Percentiles rank a stretch among this genome's conserved stretches.
phyloP scores from a whole-genome alignment of 371 early-diverging fungal species.

The Parasitella parasitica region DNA sequence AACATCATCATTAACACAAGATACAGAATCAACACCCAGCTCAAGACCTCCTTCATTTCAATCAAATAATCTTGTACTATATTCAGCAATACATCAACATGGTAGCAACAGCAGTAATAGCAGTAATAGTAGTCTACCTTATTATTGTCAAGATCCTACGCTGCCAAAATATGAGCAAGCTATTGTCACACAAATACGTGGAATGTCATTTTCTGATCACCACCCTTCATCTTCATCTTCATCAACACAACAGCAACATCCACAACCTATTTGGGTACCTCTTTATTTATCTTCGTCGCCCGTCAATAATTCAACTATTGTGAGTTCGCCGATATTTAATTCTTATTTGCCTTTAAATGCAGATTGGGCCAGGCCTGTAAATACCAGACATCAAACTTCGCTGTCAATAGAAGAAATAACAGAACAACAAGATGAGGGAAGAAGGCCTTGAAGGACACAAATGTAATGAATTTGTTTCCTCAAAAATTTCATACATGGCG shows the following conservation, averaged over 20 bases:
- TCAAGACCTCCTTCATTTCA: constrained; percentile 34
- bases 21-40: neutral
- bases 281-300: neutral
- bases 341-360: neutral
- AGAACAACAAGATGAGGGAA: neutral
- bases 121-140: constrained; percentile 26
- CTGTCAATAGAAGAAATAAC: neutral
- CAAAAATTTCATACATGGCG: neutral
- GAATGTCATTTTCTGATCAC: neutral
- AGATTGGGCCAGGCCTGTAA: neutral
- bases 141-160: constrained; percentile 25
- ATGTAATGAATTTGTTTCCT: neutral
- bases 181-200: constrained; percentile 45
- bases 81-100: neutral
- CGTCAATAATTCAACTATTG: neutral
- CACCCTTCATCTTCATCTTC: neutral
- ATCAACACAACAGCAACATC: neutral
- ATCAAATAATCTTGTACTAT: neutral
- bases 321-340: neutral
- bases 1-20: neutral
- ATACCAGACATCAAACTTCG: neutral
- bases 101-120: neutral
- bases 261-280: constrained; percentile 1
- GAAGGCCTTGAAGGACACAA: no score
- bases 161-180: constrained; percentile 46